Evolutionary conservation across 306 rosid species (phyloP), one percentile per base, ranked within the genome.

Genomic region (Fragaria vesca): DNA sequence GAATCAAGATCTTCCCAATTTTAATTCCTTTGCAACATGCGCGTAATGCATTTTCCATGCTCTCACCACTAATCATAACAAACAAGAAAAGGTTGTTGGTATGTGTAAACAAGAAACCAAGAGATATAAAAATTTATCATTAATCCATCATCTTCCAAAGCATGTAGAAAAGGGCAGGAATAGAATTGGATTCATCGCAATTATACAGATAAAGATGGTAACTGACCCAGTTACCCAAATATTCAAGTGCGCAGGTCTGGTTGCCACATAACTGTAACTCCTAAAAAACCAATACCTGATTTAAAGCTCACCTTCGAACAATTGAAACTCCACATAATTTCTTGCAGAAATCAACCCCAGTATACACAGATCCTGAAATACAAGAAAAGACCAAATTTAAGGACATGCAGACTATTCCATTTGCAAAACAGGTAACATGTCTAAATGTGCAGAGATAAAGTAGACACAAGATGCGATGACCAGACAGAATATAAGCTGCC

Each of bases 21-120:
- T 95, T 95, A 65, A 95, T 95, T 74, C 99, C 97, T 82, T 95
- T 95, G 89, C 99, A 95, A 79, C 99, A 92, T 76, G 99, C 97
- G 74, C 97, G 97, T 74, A 95, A 80, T 20, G 98, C 98, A 78
- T 92, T 94, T 88, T 94, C 98, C 98, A 94, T 94, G 89, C 98
- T 94, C 85, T 92, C 99, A 77, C 99, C 99, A 88, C 99, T 95
- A 46, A 45, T 11, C 55, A 76, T 47, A 85, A 81, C 76, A 70
- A 83, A 79, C 79, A 86, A 69, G 24, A 71, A 77, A 75, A 79
- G 68, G 18, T 51, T 36, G 58, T 74, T 18, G 45, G 70, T 52
- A 28, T 18, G 8, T 13, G 47, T n/a, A 61, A 75, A 38, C 32
- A 54, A 73, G 47, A 60, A 26, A 73, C 47, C 36, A n/a, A 54